Evolutionary conservation across 208 protist genomes (phyloP).

Genomic region (Herpetomonas samuelpessoai): DNA sequence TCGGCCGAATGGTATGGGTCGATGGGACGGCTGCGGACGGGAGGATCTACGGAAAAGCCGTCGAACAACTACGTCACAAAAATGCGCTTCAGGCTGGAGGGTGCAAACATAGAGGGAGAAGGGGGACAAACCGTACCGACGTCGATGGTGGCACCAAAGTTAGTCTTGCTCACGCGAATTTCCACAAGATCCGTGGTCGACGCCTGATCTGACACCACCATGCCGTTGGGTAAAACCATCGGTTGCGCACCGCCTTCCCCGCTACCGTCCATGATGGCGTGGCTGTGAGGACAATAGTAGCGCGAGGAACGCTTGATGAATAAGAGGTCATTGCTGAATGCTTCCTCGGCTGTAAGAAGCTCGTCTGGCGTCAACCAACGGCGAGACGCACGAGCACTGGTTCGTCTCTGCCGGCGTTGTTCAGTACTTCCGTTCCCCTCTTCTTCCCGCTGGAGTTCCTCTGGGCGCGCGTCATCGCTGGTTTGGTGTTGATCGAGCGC

Average conservation of each 20-base stretch:
- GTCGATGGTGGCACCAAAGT: neutral
- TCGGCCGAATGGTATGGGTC: too few relatives aligned
- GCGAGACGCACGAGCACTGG: conserved; percentile 7
- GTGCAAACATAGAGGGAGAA: conserved; percentile 19
- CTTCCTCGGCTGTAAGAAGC: conserved; percentile 63
- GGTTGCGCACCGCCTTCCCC: conserved; percentile 19
- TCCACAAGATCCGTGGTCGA: neutral
- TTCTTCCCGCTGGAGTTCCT: conserved; percentile 9
- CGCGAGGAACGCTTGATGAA: conserved; percentile 75
- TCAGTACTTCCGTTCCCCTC: neutral
- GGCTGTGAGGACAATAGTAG: conserved; percentile 62
- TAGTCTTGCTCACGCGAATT: neutral
- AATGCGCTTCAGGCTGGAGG: conserved; percentile 16
- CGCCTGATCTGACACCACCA: neutral
- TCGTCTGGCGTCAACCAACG: conserved; percentile 30
- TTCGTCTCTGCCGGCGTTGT: conserved; percentile 9
- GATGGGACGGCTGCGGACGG: too few relatives aligned
- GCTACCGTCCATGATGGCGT: conserved; percentile 46
- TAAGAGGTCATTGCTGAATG: conserved; percentile 60
- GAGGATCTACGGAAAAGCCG: too few relatives aligned
- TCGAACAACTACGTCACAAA: conserved; percentile 45
- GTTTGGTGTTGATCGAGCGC: conserved; percentile 15
- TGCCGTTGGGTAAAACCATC: conserved; percentile 13
- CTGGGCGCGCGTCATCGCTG: neutral
- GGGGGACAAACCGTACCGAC: conserved; percentile 28